Percentiles rank a stretch among this genome's conserved stretches.
Conservation (phyloP, 805 yeast species). For the Cyberlindnera euphorbiae region DNA sequence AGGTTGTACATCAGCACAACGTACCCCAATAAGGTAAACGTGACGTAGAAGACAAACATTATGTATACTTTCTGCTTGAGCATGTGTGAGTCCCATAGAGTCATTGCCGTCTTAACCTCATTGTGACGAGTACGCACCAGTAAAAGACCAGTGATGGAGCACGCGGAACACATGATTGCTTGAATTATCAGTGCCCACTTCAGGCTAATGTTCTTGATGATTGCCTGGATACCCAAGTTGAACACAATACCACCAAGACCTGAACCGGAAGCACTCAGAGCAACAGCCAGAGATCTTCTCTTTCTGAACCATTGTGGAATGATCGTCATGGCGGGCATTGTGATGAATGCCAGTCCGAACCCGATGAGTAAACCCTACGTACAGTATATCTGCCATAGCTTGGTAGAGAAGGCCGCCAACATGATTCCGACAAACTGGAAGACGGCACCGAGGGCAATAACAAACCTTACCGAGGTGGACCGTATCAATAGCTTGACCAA, state of each 20-base stretch:
- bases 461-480: conserved; percentile 35
- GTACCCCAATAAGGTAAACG: conserved; percentile 54
- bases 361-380: conserved; percentile 68
- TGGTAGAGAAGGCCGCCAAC: conserved; percentile 54
- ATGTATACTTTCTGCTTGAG: conserved; percentile 38
- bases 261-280: conserved; percentile 35
- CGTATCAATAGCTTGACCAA: conserved; percentile 27
- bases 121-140: conserved; percentile 36
- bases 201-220: conserved; percentile 28
- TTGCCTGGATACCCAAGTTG: conserved; percentile 31
- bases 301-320: conserved; percentile 70
- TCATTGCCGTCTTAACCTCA: conserved; percentile 32
- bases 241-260: conserved; percentile 43
- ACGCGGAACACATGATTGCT: conserved; percentile 32
- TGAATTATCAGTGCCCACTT: conserved; percentile 34
- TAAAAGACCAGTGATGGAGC: conserved; percentile 30
- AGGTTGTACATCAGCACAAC: conserved; percentile 54
- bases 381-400: conserved; percentile 59
- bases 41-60: conserved; percentile 36
- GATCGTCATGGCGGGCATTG: conserved; percentile 53
- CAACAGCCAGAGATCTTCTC: conserved; percentile 46
- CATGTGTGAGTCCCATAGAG: conserved; percentile 38
- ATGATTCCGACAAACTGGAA: conserved; percentile 51
- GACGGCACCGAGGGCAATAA: conserved; percentile 45
- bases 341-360: conserved; percentile 44